Percentiles rank a stretch among this genome's conserved stretches.
These are phyloP conservation scores for Fusarium sp. DNA, from an alignment of 2,329 filamentous ascomycete species.

Conservation along the genomic window DNA sequence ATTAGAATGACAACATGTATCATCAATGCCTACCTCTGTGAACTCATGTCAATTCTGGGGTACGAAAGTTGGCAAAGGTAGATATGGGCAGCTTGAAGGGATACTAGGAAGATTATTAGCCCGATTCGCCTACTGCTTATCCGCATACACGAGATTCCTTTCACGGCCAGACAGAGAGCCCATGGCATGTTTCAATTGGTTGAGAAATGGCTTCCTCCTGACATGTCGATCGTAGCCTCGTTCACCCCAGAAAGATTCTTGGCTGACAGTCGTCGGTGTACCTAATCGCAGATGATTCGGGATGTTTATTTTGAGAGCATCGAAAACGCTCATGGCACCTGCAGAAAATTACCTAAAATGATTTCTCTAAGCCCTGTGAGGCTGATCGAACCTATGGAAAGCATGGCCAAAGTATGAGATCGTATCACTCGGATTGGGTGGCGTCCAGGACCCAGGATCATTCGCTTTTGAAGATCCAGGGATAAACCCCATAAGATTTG, in stretches of 20 bases:
- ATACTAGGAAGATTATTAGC: not conserved
- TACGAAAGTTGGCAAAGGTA: not conserved
- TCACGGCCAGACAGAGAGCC: not conserved
- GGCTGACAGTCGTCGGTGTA: not conserved
- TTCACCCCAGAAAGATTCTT: accelerated
- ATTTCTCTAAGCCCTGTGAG: not conserved
- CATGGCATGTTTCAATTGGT: not conserved
- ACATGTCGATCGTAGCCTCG: not conserved
- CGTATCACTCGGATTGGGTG: not conserved
- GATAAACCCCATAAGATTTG: not conserved
- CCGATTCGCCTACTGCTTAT: not conserved
- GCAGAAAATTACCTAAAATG: accelerated
- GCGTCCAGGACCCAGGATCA: not conserved
- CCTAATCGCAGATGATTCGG: not conserved
- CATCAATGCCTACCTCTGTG: accelerated
- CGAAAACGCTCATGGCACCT: not conserved
- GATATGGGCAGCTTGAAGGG: not conserved
- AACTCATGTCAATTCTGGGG: accelerated
- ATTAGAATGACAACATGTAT: not conserved
- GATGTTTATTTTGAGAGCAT: not conserved
- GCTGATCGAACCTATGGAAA: too few species aligned
- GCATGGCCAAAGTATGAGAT: accelerated
- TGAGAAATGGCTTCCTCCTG: too few species aligned
- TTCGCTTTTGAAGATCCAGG: not conserved
- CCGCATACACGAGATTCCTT: not conserved